A percentile compares a stretch with the other conserved stretches of the same genome.
Conservation (phyloP, 768 basidiomycete species). For the Lactifluus piperatus region DNA sequence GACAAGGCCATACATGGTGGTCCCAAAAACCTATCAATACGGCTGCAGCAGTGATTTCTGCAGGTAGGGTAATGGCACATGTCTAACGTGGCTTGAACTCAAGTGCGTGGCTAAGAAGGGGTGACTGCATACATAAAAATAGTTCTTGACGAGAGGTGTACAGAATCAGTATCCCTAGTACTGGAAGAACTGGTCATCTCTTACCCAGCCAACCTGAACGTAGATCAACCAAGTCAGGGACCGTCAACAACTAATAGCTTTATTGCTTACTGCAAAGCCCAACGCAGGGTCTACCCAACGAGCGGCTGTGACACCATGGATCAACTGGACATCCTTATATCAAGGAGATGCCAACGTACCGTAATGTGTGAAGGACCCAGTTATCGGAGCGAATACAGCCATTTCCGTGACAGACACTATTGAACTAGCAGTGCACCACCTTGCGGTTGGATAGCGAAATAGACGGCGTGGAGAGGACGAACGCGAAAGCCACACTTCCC, state of each 20-base stretch:
- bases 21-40: slow-evolving; percentile 18
- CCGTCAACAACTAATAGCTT: background rate
- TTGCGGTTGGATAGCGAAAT: background rate
- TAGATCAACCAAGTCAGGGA: background rate
- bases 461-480: background rate
- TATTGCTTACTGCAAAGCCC: slow-evolving; percentile 25
- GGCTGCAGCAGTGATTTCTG: slow-evolving; percentile 18
- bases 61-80: slow-evolving; percentile 17
- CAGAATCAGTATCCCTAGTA: background rate
- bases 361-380: slow-evolving; percentile 26
- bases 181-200: background rate
- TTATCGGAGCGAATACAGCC: slow-evolving; percentile 25
- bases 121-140: slow-evolving; percentile 13
- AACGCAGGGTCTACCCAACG: slow-evolving; percentile 29
- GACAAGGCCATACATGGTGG: slow-evolving; percentile 1
- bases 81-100: slow-evolving; percentile 4
- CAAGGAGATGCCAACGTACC: slow-evolving; percentile 13
- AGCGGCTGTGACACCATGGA: slow-evolving; percentile 20
- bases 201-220: slow-evolving; percentile 19
- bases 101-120: background rate
- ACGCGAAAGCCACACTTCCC: slow-evolving; percentile 26
- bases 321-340: background rate
- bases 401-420: slow-evolving; percentile 27
- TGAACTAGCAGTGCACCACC: slow-evolving; percentile 18
- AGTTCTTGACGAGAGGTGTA: slow-evolving; percentile 11